These are phyloP conservation scores for Closterium sp. DNA, from an alignment of 139 green algal genomes.

Conservation along the genomic window DNA sequence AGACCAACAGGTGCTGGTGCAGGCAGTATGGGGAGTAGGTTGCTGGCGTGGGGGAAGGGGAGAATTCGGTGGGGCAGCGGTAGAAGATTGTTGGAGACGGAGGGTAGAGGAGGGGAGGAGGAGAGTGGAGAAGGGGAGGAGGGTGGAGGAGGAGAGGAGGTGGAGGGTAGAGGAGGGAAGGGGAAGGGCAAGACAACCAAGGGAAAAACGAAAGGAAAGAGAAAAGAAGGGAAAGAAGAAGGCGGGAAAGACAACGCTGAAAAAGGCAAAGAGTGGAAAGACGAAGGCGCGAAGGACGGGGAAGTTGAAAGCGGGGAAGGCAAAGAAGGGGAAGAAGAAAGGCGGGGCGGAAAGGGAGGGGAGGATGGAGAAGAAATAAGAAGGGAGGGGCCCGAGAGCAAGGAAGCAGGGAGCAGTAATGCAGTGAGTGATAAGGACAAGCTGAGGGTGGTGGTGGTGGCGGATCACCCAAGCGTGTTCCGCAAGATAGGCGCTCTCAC, in stretches of 20 bases:
- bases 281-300: not conserved
- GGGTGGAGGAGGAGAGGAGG: not conserved
- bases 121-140: not conserved
- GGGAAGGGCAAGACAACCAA: not conserved
- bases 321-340: not conserved
- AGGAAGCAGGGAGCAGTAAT: not conserved
- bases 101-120: not conserved
- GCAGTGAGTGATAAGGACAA: not conserved
- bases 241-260: not conserved
- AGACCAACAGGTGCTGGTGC: not conserved
- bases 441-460: not conserved
- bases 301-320: not conserved
- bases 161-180: not conserved
- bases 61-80: not conserved
- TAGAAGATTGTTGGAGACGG: not conserved
- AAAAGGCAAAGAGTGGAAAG: too few relatives aligned
- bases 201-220: not conserved
- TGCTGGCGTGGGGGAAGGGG: not conserved
- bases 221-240: not conserved
- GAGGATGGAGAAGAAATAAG: not conserved
- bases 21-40: not conserved
- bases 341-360: not conserved
- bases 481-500: not conserved
- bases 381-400: not conserved
- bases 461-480: not conserved